Evolutionary conservation across 202 grass and related monocot species (phyloP), one percentile per base, ranked within the genome.

Genomic region (Brachypodium distachyon): DNA sequence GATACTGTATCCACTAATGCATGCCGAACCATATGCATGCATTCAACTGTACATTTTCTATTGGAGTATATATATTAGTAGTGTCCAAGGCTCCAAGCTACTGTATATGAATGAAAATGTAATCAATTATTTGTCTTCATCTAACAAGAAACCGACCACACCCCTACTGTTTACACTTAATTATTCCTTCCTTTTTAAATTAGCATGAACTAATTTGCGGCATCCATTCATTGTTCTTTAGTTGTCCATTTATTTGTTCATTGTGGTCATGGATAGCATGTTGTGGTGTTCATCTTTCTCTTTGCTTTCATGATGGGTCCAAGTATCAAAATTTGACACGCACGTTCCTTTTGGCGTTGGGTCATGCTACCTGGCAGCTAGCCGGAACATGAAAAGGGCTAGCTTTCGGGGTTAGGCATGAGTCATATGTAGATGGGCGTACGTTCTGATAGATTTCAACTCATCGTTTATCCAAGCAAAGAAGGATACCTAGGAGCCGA

Each of bases 241-340:
- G 26, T 6, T 58, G 23, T 2, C 53, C 23, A 13, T 48, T 51
- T 37, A 29, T 23, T 39, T 26, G n/a, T 44, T 26, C 49, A 38
- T 29, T 25, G 23, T 37, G 32, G 67, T 40, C n/a, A 59, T 85
- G 16, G 18, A 38, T 82, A 55, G 53, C 74, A 61, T 43, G 27
- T 49, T 51, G 47, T 39, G 44, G 76, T 64, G 70, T 57, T 42
- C 39, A 36, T 26, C 58, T 25, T 54, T 62, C n/a, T 36, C 77
- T 84, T 80, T 71, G 62, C 72, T 72, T 81, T 77, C 71, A 57
- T 81, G 82, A 84, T 84, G 71, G 56, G 56, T 66, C 38, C 86
- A 66, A 81, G 86, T 66, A 88, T 81, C 77, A 51, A 77, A 84
- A 72, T 84, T 81, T 84, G 81, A 88, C 86, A 88, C 57, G 81